Percentiles rank a stretch among this genome's conserved stretches.
These are phyloP conservation scores for Wickerhamiella infanticola DNA, from an alignment of 1,139 yeast genomes.

Conservation along the genomic window DNA sequence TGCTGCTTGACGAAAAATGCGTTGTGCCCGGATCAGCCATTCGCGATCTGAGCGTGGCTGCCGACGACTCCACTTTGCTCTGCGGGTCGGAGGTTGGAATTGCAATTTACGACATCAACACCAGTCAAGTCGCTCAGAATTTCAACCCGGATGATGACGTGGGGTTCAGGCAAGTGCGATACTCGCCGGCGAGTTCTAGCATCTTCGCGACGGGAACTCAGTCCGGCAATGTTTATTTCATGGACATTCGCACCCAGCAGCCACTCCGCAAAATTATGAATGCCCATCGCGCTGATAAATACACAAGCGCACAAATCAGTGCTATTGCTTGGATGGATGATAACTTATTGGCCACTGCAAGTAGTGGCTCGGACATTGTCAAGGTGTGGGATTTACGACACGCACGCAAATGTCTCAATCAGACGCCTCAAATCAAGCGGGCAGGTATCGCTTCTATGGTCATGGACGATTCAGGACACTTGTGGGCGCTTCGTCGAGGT, in stretches of 20 bases:
- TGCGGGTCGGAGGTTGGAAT: not conserved
- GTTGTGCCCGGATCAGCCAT: not conserved
- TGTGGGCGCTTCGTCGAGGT: not conserved
- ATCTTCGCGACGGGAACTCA: not conserved
- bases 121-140: not conserved
- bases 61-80: not conserved
- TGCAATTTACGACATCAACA: not conserved
- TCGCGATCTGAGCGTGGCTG: not conserved
- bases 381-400: slow-evolving; percentile 18
- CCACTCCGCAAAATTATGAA: slow-evolving; percentile 4
- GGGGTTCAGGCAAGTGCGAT: not conserved
- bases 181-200: not conserved
- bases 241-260: not conserved
- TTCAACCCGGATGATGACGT: not conserved
- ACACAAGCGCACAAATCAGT: slow-evolving; percentile 6
- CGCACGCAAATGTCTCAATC: not conserved
- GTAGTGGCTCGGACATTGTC: slow-evolving; percentile 11
- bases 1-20: not conserved
- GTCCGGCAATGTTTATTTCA: not conserved
- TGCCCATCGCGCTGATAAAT: slow-evolving; percentile 10
- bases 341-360: slow-evolving; percentile 11
- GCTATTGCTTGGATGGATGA: slow-evolving; percentile 14
- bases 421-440: not conserved
- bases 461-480: slow-evolving; percentile 2
- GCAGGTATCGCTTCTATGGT: not conserved